Conservation (phyloP, 345 rosid species). For the Nasturtium officinale region DNA sequence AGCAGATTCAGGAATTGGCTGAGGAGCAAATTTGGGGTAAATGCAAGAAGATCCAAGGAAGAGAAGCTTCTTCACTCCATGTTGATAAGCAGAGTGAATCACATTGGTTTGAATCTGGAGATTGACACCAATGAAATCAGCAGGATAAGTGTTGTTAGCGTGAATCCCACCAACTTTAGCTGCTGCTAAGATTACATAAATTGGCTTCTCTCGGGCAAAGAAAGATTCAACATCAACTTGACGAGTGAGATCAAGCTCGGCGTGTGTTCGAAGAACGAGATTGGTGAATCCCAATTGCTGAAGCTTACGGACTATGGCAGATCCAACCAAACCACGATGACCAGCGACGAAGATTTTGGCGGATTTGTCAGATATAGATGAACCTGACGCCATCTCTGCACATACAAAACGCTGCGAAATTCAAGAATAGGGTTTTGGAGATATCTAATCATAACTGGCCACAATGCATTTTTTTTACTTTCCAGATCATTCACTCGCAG, state of each 20-base stretch:
- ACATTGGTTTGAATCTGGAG: constrained; percentile 96
- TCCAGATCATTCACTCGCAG: background rate
- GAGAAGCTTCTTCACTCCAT: constrained; percentile 74
- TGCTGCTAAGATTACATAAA: constrained; percentile 75
- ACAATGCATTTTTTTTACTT: background rate
- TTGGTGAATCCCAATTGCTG: constrained; percentile 60
- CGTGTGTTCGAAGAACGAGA: constrained; percentile 67
- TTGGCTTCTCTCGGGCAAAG: constrained; percentile 67
- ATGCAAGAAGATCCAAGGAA: constrained; percentile 95
- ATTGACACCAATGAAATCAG: constrained; percentile 85
- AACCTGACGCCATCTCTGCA: constrained; percentile 18
- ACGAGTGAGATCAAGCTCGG: constrained; percentile 82
- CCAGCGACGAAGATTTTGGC: constrained; percentile 94
- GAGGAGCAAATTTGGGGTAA: constrained; percentile 92
- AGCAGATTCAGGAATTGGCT: constrained; percentile 80
- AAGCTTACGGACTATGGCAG: constrained; percentile 86
- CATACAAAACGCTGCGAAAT: background rate
- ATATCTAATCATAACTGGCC: background rate
- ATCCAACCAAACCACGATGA: constrained; percentile 89
- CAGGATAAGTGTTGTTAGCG: constrained; percentile 93
- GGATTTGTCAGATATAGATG: constrained; percentile 64
- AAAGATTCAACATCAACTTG: constrained; percentile 79
- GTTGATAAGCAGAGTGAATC: constrained; percentile 68
- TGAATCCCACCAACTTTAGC: constrained; percentile 98
- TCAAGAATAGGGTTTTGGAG: background rate